A percentile compares a stretch with the other conserved stretches of the same genome.
Evolutionary conservation across 2,329 filamentous ascomycete genomes (phyloP).

Genomic region (Sporothrix dimorphospora): DNA sequence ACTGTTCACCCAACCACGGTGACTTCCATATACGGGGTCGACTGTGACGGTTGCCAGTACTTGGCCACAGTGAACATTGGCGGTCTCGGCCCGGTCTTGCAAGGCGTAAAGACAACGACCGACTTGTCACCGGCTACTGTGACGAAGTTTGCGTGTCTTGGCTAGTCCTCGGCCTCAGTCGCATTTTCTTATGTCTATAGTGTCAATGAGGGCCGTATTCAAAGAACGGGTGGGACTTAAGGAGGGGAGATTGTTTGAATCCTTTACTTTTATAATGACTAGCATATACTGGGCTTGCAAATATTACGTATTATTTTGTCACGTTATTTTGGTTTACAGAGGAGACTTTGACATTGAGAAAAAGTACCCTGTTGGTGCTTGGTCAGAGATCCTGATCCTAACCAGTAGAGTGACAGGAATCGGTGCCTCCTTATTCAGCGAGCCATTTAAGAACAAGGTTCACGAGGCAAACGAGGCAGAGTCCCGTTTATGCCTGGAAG

Average conservation of each 20-base stretch:
- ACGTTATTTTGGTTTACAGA: too few relatives aligned
- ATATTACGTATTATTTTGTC: not conserved
- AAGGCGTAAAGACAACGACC: not conserved
- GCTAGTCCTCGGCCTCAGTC: not conserved
- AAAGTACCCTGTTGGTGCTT: not conserved
- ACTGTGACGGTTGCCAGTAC: not conserved
- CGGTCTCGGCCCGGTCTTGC: not conserved
- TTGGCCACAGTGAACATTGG: not conserved
- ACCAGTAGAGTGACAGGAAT: not conserved
- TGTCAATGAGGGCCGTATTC: too few relatives aligned
- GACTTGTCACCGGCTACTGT: not conserved
- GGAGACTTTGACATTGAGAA: too few relatives aligned
- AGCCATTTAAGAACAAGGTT: not conserved
- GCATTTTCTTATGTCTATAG: too few relatives aligned
- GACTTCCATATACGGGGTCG: not conserved
- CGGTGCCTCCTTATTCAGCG: too few relatives aligned
- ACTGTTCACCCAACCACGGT: slow-evolving; percentile 5
- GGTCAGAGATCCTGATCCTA: too few relatives aligned
- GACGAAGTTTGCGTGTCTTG: not conserved
- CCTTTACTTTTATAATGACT: not conserved
- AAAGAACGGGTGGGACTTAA: not conserved
- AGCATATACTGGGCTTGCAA: too few relatives aligned
- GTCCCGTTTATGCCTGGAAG: not conserved
- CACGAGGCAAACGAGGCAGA: not conserved
- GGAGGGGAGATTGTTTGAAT: not conserved